phyloP scores from a whole-genome alignment of 2,329 filamentous ascomycete genomes.

The Pseudocercospora vitis region DNA sequence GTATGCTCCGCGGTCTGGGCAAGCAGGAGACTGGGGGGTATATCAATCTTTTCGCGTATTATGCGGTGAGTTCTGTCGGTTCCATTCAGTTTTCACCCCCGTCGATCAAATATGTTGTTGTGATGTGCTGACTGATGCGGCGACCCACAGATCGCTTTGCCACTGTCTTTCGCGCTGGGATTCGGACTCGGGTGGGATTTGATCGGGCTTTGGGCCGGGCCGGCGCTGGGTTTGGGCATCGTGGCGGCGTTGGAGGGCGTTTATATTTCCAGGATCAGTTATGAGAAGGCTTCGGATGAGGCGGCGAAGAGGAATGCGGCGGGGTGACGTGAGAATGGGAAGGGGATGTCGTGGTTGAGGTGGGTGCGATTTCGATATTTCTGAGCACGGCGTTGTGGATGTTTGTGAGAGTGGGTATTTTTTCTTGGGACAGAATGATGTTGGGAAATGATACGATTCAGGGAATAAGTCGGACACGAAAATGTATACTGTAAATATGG shows the following conservation, averaged over 20 bases:
- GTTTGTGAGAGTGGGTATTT: not conserved
- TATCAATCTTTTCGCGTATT: constrained; percentile 83
- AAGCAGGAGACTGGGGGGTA: constrained; percentile 88
- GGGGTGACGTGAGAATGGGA: not conserved
- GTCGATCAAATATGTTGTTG: too few relatives aligned
- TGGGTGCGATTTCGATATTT: not conserved
- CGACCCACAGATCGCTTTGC: constrained; percentile 63
- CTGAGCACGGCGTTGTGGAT: too few relatives aligned
- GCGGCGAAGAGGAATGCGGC: constrained; percentile 56
- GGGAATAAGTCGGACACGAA: too few relatives aligned
- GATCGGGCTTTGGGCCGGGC: constrained; percentile 72
- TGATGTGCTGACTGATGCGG: constrained; percentile 2
- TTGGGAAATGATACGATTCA: too few relatives aligned
- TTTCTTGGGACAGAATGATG: too few relatives aligned
- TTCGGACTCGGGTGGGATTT: constrained; percentile 78
- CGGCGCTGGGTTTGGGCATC: constrained; percentile 63
- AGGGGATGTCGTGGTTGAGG: not conserved
- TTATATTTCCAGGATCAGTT: constrained; percentile 58
- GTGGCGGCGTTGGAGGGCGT: constrained; percentile 57
- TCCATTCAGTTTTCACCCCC: too few relatives aligned
- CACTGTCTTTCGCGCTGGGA: constrained; percentile 73
- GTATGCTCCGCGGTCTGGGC: constrained; percentile 81
- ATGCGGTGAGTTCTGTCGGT: constrained; percentile 61
- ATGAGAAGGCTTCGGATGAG: constrained; percentile 61
- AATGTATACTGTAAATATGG: too few relatives aligned